Base-by-base conservation (phyloP, 2,329 filamentous ascomycete species). In the Graphilbum sp. region DNA sequence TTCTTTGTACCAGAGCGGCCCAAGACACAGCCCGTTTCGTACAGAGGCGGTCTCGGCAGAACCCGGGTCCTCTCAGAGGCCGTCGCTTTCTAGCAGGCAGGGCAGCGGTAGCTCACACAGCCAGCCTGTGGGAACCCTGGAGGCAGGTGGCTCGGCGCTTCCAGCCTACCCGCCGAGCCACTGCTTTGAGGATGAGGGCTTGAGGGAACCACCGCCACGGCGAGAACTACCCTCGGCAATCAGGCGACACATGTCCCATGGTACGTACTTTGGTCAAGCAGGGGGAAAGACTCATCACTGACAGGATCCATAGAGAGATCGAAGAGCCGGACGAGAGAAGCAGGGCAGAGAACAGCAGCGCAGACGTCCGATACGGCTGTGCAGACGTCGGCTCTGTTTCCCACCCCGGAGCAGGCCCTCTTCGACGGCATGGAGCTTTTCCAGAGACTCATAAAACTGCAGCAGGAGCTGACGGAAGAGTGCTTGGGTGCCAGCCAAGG, bases 201-300 rank as follows among this genome's bases (percentile, higher is more conserved):
- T 35, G n/a, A 31, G 27, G 7, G 34, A 43, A 18, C 45, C 45
- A 1, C 43, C 45, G 3, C 45, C 45, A 12, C 24, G 40, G 23
- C 36, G 45, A 11, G 41, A 44, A 11, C 34, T 46, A 9, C 45
- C 45, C 1, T 34, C 17, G 15, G 31, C 43, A 0, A 29, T 46
- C 4, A 36, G 16, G 2, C 35, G 45, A 6, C 43, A 44, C 18
- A 34, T 45, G 18, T 40, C 41, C 1, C 40, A 25, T 11, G 11
- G 21, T 24, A 11, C 21, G 21, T n/a, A n/a, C n/a, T n/a, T n/a
- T n/a, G n/a, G n/a, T n/a, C n/a, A n/a, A n/a, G n/a, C n/a, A n/a
- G n/a, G n/a, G n/a, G n/a, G n/a, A n/a, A n/a, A n/a, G n/a, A n/a
- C n/a, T n/a, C n/a, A n/a, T n/a, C n/a, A n/a, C n/a, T n/a, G n/a